These are phyloP conservation scores for Tolypocladium capitatum DNA, from an alignment of 2,329 filamentous ascomycete genomes.

Conservation along the genomic window DNA sequence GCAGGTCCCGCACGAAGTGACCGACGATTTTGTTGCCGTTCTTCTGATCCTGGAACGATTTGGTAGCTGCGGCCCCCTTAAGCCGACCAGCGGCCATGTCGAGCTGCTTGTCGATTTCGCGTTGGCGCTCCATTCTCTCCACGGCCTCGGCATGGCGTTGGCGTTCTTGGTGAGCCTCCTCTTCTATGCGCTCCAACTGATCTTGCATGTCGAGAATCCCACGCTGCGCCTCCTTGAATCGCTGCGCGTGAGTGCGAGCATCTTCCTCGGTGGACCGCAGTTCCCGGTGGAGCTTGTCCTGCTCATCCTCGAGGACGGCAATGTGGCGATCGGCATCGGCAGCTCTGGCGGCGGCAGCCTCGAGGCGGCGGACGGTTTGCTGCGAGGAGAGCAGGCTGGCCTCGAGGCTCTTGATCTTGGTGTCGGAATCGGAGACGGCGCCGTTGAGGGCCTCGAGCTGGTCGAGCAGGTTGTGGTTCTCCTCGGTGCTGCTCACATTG, in stretches of 20 bases:
- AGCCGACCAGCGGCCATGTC: constrained; percentile 66
- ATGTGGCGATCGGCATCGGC: constrained; percentile 72
- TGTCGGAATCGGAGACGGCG: constrained; percentile 67
- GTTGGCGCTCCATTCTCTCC: constrained; percentile 69
- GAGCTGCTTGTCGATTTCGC: constrained; percentile 70
- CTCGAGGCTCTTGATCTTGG: constrained; percentile 64
- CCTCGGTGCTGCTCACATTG: constrained; percentile 67
- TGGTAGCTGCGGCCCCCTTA: constrained; percentile 65
- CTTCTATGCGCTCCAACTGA: constrained; percentile 79
- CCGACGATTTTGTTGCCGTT: constrained; percentile 64
- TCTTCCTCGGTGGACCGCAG: constrained; percentile 58
- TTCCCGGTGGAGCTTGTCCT: constrained; percentile 55
- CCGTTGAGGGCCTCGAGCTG: constrained; percentile 77
- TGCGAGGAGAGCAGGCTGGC: constrained; percentile 66
- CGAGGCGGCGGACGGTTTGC: constrained; percentile 60
- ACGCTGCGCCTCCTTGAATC: constrained; percentile 77
- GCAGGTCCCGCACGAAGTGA: constrained; percentile 87
- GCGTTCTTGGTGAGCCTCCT: constrained; percentile 65
- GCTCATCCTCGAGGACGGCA: constrained; percentile 66
- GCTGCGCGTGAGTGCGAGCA: constrained; percentile 61
- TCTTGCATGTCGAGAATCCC: constrained; percentile 68
- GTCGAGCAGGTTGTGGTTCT: constrained; percentile 69
- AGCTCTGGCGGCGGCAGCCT: constrained; percentile 60
- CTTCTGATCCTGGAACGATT: constrained; percentile 46
- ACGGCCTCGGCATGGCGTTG: constrained; percentile 73